phyloP scores from a whole-genome alignment of 176 grass and related monocot genomes.

The Rhipidocladum racemiflorum region DNA sequence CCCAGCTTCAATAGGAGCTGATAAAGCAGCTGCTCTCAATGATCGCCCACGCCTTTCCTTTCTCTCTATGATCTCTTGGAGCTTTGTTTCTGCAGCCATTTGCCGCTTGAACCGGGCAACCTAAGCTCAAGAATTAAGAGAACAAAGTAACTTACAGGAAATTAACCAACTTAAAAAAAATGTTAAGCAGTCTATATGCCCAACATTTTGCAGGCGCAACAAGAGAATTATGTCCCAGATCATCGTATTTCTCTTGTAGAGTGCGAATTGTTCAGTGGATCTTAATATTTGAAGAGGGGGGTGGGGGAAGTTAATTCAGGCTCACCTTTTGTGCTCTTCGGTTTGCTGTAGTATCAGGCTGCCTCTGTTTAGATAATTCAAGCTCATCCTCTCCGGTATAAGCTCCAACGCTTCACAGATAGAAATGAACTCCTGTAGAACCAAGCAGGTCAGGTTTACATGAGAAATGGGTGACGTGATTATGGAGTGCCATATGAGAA shows the following conservation, averaged over 20 bases:
- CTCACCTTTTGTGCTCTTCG: conserved; percentile 76
- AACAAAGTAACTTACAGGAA: background rate
- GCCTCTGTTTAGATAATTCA: conserved; percentile 38
- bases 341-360: conserved; percentile 46
- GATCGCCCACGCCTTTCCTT: no score
- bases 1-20: conserved; percentile 64
- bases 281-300: background rate
- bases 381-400: conserved; percentile 70
- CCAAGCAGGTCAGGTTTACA: background rate
- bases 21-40: conserved; percentile 77
- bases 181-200: background rate
- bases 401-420: conserved; percentile 78
- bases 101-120: conserved; percentile 70
- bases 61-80: conserved; percentile 85
- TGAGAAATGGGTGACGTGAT: background rate
- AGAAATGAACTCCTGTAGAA: conserved; percentile 74
- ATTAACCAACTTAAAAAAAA: background rate
- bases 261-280: background rate
- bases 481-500: no score
- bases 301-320: no score
- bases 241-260: background rate
- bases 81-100: conserved; percentile 71
- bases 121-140: conserved; percentile 27
- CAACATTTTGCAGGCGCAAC: background rate
- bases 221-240: background rate